Evolutionary conservation across 1,284 basidiomycete species (phyloP).

Genomic region (Trichosporon ovoides): DNA sequence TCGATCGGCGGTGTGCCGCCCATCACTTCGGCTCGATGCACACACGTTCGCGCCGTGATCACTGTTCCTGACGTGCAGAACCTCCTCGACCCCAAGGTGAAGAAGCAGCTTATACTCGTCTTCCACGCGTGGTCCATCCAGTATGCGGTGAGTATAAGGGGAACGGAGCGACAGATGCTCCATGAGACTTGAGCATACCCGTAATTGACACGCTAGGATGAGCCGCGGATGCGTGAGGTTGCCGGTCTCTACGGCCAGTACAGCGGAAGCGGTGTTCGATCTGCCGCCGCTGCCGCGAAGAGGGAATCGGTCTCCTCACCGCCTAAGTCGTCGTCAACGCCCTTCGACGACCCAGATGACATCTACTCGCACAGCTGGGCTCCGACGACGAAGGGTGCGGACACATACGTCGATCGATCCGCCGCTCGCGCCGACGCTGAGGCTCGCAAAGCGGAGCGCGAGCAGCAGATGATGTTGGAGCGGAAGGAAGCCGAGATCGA

Average conservation of each 20-base stretch:
- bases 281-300: background rate
- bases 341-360: conserved; percentile 25
- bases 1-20: background rate
- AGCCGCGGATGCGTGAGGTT: conserved; percentile 70
- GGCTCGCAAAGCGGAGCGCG: conserved; percentile 49
- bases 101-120: conserved; percentile 73
- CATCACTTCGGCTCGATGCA: background rate
- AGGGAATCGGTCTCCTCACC: background rate
- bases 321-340: conserved; percentile 2
- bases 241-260: conserved; percentile 62
- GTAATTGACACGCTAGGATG: conserved; percentile 60
- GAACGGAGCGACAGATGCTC: no score
- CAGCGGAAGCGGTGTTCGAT: conserved; percentile 38
- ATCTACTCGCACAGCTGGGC: conserved; percentile 45
- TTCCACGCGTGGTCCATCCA: conserved; percentile 80
- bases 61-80: conserved; percentile 21
- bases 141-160: conserved; percentile 35
- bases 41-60: background rate
- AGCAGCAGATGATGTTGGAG: conserved; percentile 49
- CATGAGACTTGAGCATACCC: no score
- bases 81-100: conserved; percentile 69
- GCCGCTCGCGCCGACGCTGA: conserved; percentile 52
- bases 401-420: conserved; percentile 49
- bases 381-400: conserved; percentile 32
- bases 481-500: conserved; percentile 53